Base-by-base conservation (phyloP, 2,329 filamentous ascomycete species). In the Aureobasidium zeae region DNA sequence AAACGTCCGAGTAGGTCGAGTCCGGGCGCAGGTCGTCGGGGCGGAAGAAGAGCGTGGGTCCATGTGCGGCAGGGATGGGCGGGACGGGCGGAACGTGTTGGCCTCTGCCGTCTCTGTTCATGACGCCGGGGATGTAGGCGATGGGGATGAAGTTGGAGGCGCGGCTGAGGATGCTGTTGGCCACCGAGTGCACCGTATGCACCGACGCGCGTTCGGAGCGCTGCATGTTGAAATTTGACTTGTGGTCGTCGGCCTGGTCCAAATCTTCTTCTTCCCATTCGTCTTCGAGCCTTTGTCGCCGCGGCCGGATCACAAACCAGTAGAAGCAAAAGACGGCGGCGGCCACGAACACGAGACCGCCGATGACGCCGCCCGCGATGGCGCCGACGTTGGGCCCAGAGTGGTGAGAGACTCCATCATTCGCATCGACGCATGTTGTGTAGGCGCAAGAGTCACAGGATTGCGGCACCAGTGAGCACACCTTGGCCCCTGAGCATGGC, bases 81-180 rank as follows among this genome's bases (percentile, higher is more conserved):
- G 91, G 91, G 4, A 98, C 88, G 0, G 89, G 89, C n/a, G 88
- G 87, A 17, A 48, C 42, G 26, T 51, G 47, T 12, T 53, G 22
- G n/a, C 83, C 81, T 4, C 85, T 83, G 6, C 81, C 80, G 10
- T 88, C 87, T 53, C 89, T 78, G 66, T 95, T 95, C 16, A 55
- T 62, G 56, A 96, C 88, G 48, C 91, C 91, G 11, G 91, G 91
- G 52, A 98, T 96, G 63, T 96, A 98, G 45, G 91, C 91, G 64
- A 98, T 98, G 66, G 96, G 91, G 56, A 98, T 98, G 60, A 98
- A 89, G 69, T 98, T 98, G 57, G 91, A 96, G 36, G 91, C 91
- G 49, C 91, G 81, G 13, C 91, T 96, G 48, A 95, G 76, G 47
- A 96, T 87, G 19, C 89, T 96, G 8, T 88, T 95, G 12, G 91